These are phyloP conservation scores for Ziziphus jujuba DNA, from an alignment of 306 rosid species.

Conservation along the genomic window DNA sequence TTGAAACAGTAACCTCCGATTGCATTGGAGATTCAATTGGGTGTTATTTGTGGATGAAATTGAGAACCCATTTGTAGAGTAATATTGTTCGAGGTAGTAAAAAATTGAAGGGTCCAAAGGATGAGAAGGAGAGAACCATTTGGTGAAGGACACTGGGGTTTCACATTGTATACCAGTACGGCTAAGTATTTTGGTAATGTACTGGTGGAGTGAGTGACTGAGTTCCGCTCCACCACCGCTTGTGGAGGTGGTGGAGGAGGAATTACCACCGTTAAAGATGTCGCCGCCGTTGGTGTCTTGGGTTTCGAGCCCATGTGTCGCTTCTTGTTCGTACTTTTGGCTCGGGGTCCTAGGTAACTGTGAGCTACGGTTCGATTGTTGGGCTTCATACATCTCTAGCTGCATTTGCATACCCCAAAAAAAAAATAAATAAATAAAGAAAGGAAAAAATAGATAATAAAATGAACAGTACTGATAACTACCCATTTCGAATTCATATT, in stretches of 20 bases:
- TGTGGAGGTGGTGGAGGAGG: conserved; percentile 31
- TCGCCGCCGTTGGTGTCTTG: conserved; percentile 35
- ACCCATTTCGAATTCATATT: neutral
- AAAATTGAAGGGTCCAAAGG: conserved; percentile 67
- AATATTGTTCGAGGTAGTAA: conserved; percentile 47
- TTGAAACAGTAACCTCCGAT: conserved; percentile 54
- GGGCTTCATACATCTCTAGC: conserved; percentile 34
- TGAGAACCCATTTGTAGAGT: conserved; percentile 1
- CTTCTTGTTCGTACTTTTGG: conserved; percentile 57
- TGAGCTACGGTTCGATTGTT: conserved; percentile 44
- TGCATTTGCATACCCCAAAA: conserved; percentile 13
- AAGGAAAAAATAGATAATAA: neutral
- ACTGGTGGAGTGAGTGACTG: no score
- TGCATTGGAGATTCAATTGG: conserved; percentile 39
- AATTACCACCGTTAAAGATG: conserved; percentile 27
- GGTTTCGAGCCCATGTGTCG: conserved; percentile 33
- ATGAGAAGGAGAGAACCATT: conserved; percentile 59
- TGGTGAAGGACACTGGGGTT: conserved; percentile 31
- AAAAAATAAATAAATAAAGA: neutral
- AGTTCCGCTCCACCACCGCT: conserved; percentile 33
- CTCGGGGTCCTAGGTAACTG: conserved; percentile 60
- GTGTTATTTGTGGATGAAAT: neutral
- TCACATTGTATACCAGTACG: conserved; percentile 46
- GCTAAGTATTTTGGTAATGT: conserved; percentile 46
- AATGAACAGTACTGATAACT: neutral